Evolutionary conservation across 2,329 filamentous ascomycete genomes (phyloP).

Genomic region (Aspergillus terreus): DNA sequence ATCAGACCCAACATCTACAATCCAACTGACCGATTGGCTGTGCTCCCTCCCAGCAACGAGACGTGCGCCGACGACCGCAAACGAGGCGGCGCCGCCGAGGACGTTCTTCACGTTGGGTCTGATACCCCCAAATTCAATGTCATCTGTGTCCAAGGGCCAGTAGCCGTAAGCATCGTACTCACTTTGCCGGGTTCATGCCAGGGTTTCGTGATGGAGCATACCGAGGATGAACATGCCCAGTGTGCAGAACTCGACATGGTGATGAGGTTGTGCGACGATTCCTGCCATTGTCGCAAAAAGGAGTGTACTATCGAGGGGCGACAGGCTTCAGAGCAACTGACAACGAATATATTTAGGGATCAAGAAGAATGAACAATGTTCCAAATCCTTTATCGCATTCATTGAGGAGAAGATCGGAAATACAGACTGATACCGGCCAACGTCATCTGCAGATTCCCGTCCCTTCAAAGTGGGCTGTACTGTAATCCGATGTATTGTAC

Average conservation of each 20-base stretch:
- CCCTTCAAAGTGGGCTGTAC: not conserved
- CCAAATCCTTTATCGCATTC: not conserved
- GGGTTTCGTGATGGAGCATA: conserved; percentile 26
- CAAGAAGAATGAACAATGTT: too few species aligned
- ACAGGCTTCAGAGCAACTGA: too few species aligned
- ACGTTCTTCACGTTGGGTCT: conserved; percentile 68
- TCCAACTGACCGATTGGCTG: conserved; percentile 75
- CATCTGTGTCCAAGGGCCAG: conserved; percentile 55
- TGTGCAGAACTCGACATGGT: conserved; percentile 54
- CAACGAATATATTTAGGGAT: too few species aligned
- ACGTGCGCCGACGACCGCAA: conserved; percentile 81
- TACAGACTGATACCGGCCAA: conserved; percentile 11
- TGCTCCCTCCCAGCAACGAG: conserved; percentile 70
- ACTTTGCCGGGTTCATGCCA: conserved; percentile 3
- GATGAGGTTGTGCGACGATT: not conserved
- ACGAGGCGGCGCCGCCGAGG: conserved; percentile 85
- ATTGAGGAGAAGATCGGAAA: not conserved
- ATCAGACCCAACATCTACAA: conserved; percentile 84
- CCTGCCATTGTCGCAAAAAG: conserved; percentile 13
- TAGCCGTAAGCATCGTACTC: conserved; percentile 12
- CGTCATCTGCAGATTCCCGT: conserved; percentile 12
- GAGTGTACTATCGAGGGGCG: too few species aligned
- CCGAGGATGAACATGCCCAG: conserved; percentile 64
- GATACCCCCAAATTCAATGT: conserved; percentile 79
- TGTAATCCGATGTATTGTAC: conserved; percentile 13